Base-by-base conservation (phyloP, 2,329 filamentous ascomycete genomes). In the Drechslera avenae region DNA sequence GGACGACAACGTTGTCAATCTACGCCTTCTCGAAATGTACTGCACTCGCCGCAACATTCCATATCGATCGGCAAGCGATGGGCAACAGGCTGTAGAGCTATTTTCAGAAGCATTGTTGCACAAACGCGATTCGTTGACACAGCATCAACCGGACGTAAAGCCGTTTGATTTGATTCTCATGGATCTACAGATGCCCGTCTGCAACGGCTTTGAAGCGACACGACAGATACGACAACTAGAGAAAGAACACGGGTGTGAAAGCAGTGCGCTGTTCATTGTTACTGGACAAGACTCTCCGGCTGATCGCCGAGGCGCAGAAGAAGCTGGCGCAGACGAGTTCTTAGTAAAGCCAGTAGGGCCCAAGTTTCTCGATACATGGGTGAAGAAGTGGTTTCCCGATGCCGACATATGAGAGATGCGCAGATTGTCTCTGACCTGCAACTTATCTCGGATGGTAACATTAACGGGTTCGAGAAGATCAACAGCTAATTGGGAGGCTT, bases 1-100 rank as follows among this genome's bases (percentile, higher is more conserved):
- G 1, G 78, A 79, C 42, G 78, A 79, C 50, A 79, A 79, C 34
- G 46, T 63, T 1, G 68, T 79, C 42, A 80, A 80, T 17, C 66
- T 79, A 0, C 74, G 76, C 14, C 75, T 79, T 32, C 52, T 80
- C 19, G 65, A 75, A 23, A 78, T 79, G 75, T 79, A 79, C 57
- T 79, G 76, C 62, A 69, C 66, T 16, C 78, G 75, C 42, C 69
- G 78, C 19, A 60, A 63, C 1, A 56, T 68, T 2, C 67, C 71
- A 0, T 77, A 75, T 30, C 46, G 62, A 4, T 73, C 68, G 3
- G 76, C 77, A 1, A 61, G 60, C 1, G 72, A 79, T 37, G 77
- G 78, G 3, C 47, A 58, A 2, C 63, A 78, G 59, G 78, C 78
- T 1, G 72, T 79, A 1, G 59, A 68, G 1, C 46, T 61, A 13